Conservation (phyloP, 768 basidiomycete species). For the Fibroporia radiculosa region DNA sequence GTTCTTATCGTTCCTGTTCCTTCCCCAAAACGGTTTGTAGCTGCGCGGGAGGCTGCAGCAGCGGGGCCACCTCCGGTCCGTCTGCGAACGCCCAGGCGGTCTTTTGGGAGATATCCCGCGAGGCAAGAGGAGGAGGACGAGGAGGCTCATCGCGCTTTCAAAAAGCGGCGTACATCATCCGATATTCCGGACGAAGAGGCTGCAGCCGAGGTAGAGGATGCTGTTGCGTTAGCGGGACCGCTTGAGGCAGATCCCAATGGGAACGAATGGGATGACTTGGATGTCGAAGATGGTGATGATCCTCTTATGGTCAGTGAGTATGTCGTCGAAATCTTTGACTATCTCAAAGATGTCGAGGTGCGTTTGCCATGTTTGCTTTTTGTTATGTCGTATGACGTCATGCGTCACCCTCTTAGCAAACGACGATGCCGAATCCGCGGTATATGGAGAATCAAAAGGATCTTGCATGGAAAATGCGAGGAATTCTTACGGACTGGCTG, state of each 20-base stretch:
- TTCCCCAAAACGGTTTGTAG: slow-evolving; percentile 20
- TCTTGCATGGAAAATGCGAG: slow-evolving; percentile 85
- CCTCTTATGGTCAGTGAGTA: slow-evolving; percentile 98
- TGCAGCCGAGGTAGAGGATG: slow-evolving; percentile 31
- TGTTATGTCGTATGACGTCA: slow-evolving; percentile 10
- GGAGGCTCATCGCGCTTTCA: slow-evolving; percentile 55
- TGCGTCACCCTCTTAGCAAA: slow-evolving; percentile 36
- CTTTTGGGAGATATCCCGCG: slow-evolving; percentile 9
- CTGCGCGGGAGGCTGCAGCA: slow-evolving; percentile 15
- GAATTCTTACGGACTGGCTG: slow-evolving; percentile 87
- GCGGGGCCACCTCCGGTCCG: slow-evolving; percentile 4
- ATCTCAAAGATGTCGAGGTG: slow-evolving; percentile 84
- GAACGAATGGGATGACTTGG: slow-evolving; percentile 82
- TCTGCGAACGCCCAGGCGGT: slow-evolving; percentile 9
- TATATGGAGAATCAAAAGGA: slow-evolving; percentile 84
- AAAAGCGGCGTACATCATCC: slow-evolving; percentile 74
- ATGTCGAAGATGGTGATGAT: slow-evolving; percentile 86
- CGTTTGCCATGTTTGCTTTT: slow-evolving; percentile 11
- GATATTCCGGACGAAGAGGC: slow-evolving; percentile 42
- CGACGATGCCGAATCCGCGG: slow-evolving; percentile 72
- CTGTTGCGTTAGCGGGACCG: slow-evolving; percentile 26
- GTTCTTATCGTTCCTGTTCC: slow-evolving; percentile 24
- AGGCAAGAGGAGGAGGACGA: slow-evolving; percentile 33
- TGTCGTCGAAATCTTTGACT: slow-evolving; percentile 87
- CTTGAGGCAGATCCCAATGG: slow-evolving; percentile 60